Percentiles rank a stretch among this genome's conserved stretches.
phyloP scores from a whole-genome alignment of 768 basidiomycete species.

The Pisolithus albus region DNA sequence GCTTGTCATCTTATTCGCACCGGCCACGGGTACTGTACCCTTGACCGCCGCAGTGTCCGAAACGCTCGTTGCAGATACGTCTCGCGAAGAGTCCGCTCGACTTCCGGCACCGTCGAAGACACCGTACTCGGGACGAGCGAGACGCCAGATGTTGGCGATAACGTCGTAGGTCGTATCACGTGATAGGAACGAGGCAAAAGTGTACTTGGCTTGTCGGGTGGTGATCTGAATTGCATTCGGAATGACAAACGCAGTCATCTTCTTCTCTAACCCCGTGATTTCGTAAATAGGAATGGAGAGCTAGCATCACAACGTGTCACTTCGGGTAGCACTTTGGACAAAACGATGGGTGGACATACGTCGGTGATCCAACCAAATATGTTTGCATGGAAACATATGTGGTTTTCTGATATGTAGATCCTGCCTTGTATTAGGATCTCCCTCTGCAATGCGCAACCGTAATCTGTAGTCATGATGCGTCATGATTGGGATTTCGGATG shows the following conservation, averaged over 20 bases:
- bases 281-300: constrained; percentile 85
- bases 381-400: constrained; percentile 98
- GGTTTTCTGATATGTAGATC: constrained; percentile 96
- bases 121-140: constrained; percentile 62
- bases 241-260: constrained; percentile 96
- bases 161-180: constrained; percentile 96
- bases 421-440: constrained; percentile 97
- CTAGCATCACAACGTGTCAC: constrained; percentile 33
- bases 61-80: constrained; percentile 13
- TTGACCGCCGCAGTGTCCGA: constrained; percentile 10
- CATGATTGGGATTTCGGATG: constrained; percentile 1
- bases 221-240: constrained; percentile 93
- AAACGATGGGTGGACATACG: constrained; percentile 43
- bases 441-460: constrained; percentile 93
- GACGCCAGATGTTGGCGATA: constrained; percentile 91
- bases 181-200: constrained; percentile 93
- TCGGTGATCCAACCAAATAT: constrained; percentile 99
- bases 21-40: constrained; percentile 6
- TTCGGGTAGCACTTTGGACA: not conserved
- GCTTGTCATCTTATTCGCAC: constrained; percentile 49
- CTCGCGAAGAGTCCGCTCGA: constrained; percentile 11
- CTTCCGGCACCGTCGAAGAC: constrained; percentile 24
- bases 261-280: constrained; percentile 84
- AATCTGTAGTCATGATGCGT: constrained; percentile 57
- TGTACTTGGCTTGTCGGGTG: constrained; percentile 78